Evolutionary conservation across 495 filamentous ascomycete genomes (phyloP), one percentile per base, ranked within the genome.

Genomic region (Cercophora newfieldiana): DNA sequence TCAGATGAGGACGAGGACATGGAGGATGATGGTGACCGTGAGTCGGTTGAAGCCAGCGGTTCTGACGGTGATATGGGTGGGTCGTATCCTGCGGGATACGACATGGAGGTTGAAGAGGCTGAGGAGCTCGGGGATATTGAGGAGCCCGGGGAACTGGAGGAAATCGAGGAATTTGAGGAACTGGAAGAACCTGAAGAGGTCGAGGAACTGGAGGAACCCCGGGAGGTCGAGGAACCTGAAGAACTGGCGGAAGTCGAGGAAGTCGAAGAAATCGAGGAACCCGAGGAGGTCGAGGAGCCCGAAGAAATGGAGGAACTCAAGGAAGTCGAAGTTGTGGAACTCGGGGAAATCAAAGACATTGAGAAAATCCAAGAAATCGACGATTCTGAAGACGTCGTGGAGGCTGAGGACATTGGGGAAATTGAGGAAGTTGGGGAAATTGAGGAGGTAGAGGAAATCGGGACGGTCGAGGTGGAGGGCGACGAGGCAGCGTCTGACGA

Each of bases 261-360:
- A 22, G 14, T 26, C 1, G 57, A 65, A 19, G 61, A 63, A 1
- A 63, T 71, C 28, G 37, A 47, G 18, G 31, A 57, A 6, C 12
- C 64, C 30, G 56, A 63, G 4, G 58, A 56, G 21, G 12, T 29
- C 2, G 59, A 65, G 12, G 61, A 63, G 1, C 60, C 70, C 26
- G 37, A 47, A 18, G 31, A 57, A 3, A 8, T 49, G 30, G 58
- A 65, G 4, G 59, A 58, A 25, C 8, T 29, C 2, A 56, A 65
- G 16, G 61, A 63, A 1, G 60, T 70, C 30, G 33, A 44, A n/a
- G 31, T 50, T 2, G 14, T 56, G 26, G 56, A 63, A 4, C 55
- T 53, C 19, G 14, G 24, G 1, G 57, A 65, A 18, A 58, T 59
- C 1, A 61, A 72, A 24, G 31, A 33, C 14, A 26, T 49, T 1